phyloP scores from a whole-genome alignment of 2,329 filamentous ascomycete species.

The Venturia pyrina region DNA sequence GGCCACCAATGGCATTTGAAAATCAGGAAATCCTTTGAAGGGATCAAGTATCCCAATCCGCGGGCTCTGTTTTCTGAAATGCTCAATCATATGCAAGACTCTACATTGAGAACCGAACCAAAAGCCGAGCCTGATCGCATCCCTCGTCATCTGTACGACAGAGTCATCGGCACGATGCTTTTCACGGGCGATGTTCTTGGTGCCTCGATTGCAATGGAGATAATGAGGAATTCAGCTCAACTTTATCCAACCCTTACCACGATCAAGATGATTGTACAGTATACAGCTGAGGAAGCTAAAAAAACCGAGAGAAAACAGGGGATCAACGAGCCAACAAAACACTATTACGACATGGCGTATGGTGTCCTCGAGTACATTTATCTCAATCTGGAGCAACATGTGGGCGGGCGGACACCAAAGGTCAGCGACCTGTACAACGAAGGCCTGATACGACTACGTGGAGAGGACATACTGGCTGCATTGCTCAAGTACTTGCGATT shows the following conservation, averaged over 20 bases:
- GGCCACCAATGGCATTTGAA: not conserved
- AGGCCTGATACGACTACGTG: not conserved
- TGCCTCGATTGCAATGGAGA: slow-evolving; percentile 1
- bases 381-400: not conserved
- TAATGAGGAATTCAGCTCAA: not conserved
- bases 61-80: slow-evolving; percentile 4
- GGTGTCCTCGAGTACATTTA: slow-evolving; percentile 7
- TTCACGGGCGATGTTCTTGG: not conserved
- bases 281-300: not conserved
- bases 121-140: not conserved
- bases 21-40: slow-evolving; percentile 5
- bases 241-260: slow-evolving; percentile 3
- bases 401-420: not conserved
- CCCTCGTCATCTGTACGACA: not conserved
- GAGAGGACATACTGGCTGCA: not conserved
- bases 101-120: not conserved
- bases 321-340: not conserved
- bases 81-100: not conserved
- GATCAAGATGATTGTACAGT: slow-evolving; percentile 6
- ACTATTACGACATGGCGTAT: not conserved
- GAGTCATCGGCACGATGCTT: slow-evolving; percentile 3
- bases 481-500: not conserved
- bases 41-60: not conserved
- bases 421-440: not conserved
- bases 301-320: not conserved